Evolutionary conservation across 345 rosid species (phyloP).

Genomic region (Gossypium bickii): DNA sequence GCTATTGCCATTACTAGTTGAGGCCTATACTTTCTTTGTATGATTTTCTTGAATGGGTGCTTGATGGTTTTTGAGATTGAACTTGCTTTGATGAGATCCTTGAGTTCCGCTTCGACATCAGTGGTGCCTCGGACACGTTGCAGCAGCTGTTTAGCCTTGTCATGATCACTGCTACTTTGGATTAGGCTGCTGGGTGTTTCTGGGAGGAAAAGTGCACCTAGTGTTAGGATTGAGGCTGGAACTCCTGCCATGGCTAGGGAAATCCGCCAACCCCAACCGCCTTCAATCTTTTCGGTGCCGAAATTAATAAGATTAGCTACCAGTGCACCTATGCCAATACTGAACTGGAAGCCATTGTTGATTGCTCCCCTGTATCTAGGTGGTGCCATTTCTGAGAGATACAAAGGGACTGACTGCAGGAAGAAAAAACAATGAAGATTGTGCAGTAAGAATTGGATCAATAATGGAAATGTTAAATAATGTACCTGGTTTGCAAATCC

Average conservation of each 20-base stretch:
- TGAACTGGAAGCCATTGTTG: conserved; percentile 70
- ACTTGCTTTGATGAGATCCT: conserved; percentile 54
- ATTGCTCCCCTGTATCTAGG: conserved; percentile 72
- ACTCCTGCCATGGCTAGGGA: conserved; percentile 65
- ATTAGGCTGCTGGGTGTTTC: conserved; percentile 74
- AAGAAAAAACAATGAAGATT: not conserved
- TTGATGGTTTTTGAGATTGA: conserved; percentile 23
- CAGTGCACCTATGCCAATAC: conserved; percentile 58
- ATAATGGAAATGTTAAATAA: not conserved
- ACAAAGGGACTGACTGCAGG: conserved; percentile 65
- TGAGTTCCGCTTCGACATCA: conserved; percentile 49
- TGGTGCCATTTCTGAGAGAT: conserved; percentile 86
- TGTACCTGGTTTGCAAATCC: conserved; percentile 86
- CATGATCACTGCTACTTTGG: conserved; percentile 32
- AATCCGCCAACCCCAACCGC: conserved; percentile 73
- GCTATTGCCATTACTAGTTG: conserved; percentile 65
- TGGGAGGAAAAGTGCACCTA: conserved; percentile 67
- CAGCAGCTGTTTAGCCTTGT: conserved; percentile 44
- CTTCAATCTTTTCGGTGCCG: conserved; percentile 56
- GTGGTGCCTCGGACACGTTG: conserved; percentile 53
- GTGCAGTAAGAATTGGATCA: not conserved
- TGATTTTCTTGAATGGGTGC: conserved; percentile 40
- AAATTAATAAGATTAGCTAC: conserved; percentile 56
- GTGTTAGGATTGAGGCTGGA: conserved; percentile 56
- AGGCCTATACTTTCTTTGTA: conserved; percentile 50